Percentiles rank a stretch among this genome's conserved stretches.
Conservation (phyloP, 2,329 filamentous ascomycete genomes). For the Monosporascus sp. region DNA sequence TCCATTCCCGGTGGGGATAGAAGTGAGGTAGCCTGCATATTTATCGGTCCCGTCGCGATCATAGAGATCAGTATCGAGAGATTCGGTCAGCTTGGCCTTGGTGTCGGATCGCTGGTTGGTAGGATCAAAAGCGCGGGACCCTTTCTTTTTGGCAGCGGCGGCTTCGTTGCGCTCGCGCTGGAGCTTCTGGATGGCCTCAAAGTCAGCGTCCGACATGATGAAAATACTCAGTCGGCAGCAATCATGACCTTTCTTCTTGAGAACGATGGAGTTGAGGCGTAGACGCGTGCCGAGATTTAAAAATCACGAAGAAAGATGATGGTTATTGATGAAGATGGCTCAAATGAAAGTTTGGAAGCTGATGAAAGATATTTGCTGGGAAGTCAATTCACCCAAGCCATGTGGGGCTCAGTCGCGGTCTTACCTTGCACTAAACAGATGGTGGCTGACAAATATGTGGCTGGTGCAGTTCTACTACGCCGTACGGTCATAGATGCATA, state of each 20-base stretch:
- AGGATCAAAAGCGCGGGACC: slow-evolving; percentile 72
- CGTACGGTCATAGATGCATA: too few relatives aligned
- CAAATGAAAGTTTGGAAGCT: neutral
- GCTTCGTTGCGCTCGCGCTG: slow-evolving; percentile 89
- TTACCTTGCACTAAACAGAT: too few relatives aligned
- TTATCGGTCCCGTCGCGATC: slow-evolving; percentile 72
- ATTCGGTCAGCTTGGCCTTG: slow-evolving; percentile 87
- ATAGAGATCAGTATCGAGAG: slow-evolving; percentile 84
- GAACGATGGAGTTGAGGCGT: neutral
- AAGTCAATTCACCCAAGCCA: too few relatives aligned
- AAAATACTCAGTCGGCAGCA: slow-evolving; percentile 18
- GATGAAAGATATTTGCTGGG: too few relatives aligned
- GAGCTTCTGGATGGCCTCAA: slow-evolving; percentile 79
- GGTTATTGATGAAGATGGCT: neutral
- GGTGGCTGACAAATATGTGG: neutral
- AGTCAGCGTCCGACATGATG: slow-evolving; percentile 73
- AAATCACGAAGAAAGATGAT: too few relatives aligned
- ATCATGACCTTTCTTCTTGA: slow-evolving; percentile 22
- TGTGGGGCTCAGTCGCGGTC: neutral
- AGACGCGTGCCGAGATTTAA: too few relatives aligned
- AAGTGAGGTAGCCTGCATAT: slow-evolving; percentile 86
- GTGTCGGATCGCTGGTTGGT: slow-evolving; percentile 79
- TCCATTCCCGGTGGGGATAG: slow-evolving; percentile 72
- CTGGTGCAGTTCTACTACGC: neutral
- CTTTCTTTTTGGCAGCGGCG: slow-evolving; percentile 67